Evolutionary conservation across 148 eudicot genomes (phyloP).

Genomic region (Nepenthes gracilis): DNA sequence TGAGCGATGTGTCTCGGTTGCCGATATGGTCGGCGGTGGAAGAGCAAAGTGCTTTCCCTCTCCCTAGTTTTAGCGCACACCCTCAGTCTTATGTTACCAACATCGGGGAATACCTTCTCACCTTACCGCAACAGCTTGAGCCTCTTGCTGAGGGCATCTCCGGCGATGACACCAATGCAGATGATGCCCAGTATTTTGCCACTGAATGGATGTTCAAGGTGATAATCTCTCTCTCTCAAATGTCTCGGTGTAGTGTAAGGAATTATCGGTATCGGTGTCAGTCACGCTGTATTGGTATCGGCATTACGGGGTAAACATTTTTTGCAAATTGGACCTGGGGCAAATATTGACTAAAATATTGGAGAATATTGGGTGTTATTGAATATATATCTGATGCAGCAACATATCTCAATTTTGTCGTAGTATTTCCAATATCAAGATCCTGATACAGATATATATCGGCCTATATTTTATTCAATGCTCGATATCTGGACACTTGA

Average conservation of each 20-base stretch:
- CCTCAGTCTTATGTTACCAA: constrained; percentile 81
- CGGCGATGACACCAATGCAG: constrained; percentile 59
- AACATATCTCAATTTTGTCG: too few relatives aligned
- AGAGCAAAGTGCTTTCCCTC: constrained; percentile 55
- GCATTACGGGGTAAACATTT: neutral
- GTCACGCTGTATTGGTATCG: neutral
- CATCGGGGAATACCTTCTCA: constrained; percentile 95
- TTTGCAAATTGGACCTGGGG: too few relatives aligned
- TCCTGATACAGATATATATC: too few relatives aligned
- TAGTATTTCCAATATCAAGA: too few relatives aligned
- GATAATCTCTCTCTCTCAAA: neutral
- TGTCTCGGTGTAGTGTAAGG: neutral
- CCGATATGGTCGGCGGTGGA: constrained; percentile 82
- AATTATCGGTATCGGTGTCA: neutral
- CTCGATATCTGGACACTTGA: too few relatives aligned
- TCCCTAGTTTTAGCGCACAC: constrained; percentile 91
- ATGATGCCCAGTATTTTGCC: constrained; percentile 78
- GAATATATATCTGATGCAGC: too few relatives aligned
- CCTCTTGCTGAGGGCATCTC: constrained; percentile 94
- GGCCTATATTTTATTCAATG: too few relatives aligned
- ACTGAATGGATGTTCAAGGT: constrained; percentile 95
- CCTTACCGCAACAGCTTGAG: constrained; percentile 90
- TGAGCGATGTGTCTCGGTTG: constrained; percentile 64
- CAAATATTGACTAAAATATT: too few relatives aligned
- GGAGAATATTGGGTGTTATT: too few relatives aligned